phyloP scores from a whole-genome alignment of 805 yeast genomes.

The Ogataea neopini region DNA sequence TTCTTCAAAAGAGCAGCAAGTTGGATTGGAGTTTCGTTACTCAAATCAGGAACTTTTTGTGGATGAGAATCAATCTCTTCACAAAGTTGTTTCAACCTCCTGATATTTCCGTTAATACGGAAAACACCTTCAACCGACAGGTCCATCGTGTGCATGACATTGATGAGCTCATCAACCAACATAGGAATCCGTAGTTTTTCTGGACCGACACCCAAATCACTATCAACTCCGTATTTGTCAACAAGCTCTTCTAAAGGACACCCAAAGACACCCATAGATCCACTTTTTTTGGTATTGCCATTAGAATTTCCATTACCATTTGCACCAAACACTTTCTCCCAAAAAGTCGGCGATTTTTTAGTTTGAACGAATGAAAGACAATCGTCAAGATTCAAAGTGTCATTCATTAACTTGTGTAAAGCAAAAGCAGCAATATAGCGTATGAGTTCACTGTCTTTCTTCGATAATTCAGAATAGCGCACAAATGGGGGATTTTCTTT shows the following conservation, averaged over 20 bases:
- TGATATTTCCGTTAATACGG: slow-evolving; percentile 93
- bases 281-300: slow-evolving; percentile 8
- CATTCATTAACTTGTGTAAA: slow-evolving; percentile 37
- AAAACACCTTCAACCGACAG: slow-evolving; percentile 95
- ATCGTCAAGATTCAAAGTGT: slow-evolving; percentile 39
- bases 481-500: slow-evolving; percentile 32
- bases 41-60: slow-evolving; percentile 65
- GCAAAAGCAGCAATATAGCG: slow-evolving; percentile 61
- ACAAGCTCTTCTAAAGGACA: slow-evolving; percentile 70
- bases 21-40: slow-evolving; percentile 81
- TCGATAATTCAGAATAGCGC: slow-evolving; percentile 65
- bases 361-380: slow-evolving; percentile 44
- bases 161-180: slow-evolving; percentile 80
- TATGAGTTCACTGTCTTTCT: slow-evolving; percentile 56
- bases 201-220: slow-evolving; percentile 84
- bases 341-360: slow-evolving; percentile 46
- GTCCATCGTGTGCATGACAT: slow-evolving; percentile 84
- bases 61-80: slow-evolving; percentile 76
- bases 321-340: slow-evolving; percentile 48
- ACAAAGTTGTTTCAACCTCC: slow-evolving; percentile 70
- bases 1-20: slow-evolving; percentile 90
- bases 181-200: slow-evolving; percentile 78
- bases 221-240: slow-evolving; percentile 72
- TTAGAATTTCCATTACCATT: slow-evolving; percentile 4
- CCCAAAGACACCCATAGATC: slow-evolving; percentile 62